Base-by-base conservation (phyloP, 2,329 filamentous ascomycete species). In the Lasiodiplodia gonubiensis region DNA sequence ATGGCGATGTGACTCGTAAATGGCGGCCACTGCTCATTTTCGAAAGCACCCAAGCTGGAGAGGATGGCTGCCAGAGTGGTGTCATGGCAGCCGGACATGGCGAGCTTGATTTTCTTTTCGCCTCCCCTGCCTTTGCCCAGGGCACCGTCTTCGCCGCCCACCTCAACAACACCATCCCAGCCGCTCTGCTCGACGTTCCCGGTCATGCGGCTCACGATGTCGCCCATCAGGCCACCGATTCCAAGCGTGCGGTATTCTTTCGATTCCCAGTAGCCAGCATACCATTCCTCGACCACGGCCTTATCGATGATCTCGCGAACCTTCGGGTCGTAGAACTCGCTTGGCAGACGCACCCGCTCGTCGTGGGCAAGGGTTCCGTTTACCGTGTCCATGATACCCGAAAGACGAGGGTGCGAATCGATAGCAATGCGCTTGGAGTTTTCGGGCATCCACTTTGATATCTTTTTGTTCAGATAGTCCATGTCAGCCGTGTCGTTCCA, bases 1-100 rank as follows among this genome's bases (percentile, higher is more conserved):
- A 99, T 84, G 37, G 95, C 94, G 70, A 99, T 86, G 73, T 96
- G 93, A 72, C 92, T 94, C 0, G 94, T 97, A 75, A 94, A 99
- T 0, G 93, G 94, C 0, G 95, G 95, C 95, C 95, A 99, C 42
- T 86, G 85, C 69, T 84, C 80, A 57, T 86, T 86, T 51, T 92
- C 84, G 76, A 92, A 95, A 2, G 91, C 91, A 2, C 94, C 95
- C 7, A 98, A 80, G 71, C 92, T 92, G 18, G 90, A 82, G 33
- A 99, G 82, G 1, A 93, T 83, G 1, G 87, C 92, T 2, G 92
- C 95, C 5, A 99, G 85, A 0, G 95, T 98, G 2, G 95, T 98
- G 76, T 98, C 94, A 79, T 97, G 94, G 74, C 94, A 97, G 37
- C 94, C 94, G 71, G 88, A 92, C 74, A 98, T 82, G 18, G 89